These are phyloP conservation scores for Panaeolus papilionaceus DNA, from an alignment of 768 basidiomycete genomes.

Conservation along the genomic window DNA sequence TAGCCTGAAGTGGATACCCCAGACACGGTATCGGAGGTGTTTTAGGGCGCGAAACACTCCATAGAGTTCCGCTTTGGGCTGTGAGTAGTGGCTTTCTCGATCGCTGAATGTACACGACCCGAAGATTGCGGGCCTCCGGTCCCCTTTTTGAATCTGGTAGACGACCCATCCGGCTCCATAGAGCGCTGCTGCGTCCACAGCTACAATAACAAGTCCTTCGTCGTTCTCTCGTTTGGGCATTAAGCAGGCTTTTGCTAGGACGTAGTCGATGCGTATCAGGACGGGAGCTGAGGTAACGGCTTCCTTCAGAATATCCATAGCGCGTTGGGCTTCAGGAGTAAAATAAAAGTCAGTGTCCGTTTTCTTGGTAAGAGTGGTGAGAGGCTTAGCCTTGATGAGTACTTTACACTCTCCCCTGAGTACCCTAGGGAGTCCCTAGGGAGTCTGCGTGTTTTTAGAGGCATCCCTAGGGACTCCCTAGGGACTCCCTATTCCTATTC, in stretches of 20 bases:
- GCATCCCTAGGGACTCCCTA: no score
- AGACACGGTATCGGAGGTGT: constrained; percentile 25
- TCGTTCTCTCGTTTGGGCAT: constrained; percentile 39
- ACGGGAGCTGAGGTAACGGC: constrained; percentile 31
- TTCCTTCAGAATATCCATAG: constrained; percentile 33
- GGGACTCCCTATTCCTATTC: no score
- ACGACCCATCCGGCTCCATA: no score
- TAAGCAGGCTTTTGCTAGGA: constrained; percentile 28
- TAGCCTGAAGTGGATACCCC: constrained; percentile 30
- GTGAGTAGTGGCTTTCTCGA: constrained; percentile 37
- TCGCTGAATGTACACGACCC: constrained; percentile 41
- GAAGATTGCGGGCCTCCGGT: constrained; percentile 27
- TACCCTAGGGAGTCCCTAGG: no score
- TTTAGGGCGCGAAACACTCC: constrained; percentile 27
- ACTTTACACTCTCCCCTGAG: no score
- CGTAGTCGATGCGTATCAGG: constrained; percentile 34
- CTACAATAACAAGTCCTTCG: constrained; percentile 37
- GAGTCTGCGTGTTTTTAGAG: no score
- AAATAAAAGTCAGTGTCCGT: constrained; percentile 35
- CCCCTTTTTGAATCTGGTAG: neutral
- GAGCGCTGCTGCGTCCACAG: constrained; percentile 30
- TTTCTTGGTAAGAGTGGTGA: constrained; percentile 28
- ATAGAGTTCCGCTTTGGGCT: constrained; percentile 37
- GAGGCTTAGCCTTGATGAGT: constrained; percentile 22
- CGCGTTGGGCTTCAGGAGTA: constrained; percentile 25